A percentile compares a stretch with the other conserved stretches of the same genome.
Conservation (phyloP, 2,329 filamentous ascomycete species). For the Penicillium palitans region DNA sequence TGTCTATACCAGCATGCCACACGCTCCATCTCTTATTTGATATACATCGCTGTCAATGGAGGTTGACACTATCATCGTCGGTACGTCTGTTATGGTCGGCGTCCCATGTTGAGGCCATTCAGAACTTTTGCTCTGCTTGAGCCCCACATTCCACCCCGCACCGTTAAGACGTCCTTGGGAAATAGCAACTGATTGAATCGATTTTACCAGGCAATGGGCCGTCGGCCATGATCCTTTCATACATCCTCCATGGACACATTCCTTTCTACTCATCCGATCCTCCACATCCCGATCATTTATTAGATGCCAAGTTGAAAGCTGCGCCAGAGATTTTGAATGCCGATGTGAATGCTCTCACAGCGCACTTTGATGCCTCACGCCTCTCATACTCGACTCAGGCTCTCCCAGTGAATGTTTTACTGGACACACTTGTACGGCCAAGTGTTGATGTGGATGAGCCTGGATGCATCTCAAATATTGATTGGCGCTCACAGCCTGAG, state of each 20-base stretch:
- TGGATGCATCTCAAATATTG: constrained; percentile 51
- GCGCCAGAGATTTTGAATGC: constrained; percentile 50
- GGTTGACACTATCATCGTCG: constrained; percentile 47
- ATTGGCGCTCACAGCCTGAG: constrained; percentile 55
- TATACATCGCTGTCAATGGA: constrained; percentile 37
- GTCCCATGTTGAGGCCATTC: background rate
- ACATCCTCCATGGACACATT: constrained; percentile 62
- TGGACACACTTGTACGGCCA: constrained; percentile 60
- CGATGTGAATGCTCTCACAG: constrained; percentile 52
- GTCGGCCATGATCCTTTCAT: constrained; percentile 62
- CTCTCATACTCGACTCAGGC: constrained; percentile 63
- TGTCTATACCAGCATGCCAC: constrained; percentile 36
- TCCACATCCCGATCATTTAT: constrained; percentile 58
- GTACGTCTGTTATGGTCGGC: constrained; percentile 32
- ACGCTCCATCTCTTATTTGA: constrained; percentile 27
- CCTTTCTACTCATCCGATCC: constrained; percentile 54
- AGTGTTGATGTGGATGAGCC: constrained; percentile 59
- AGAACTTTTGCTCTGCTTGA: background rate
- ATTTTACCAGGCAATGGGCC: constrained; percentile 58
- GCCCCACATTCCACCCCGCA: background rate
- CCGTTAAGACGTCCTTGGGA: background rate
- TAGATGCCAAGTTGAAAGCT: constrained; percentile 56
- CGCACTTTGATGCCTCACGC: constrained; percentile 58
- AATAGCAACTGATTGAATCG: background rate
- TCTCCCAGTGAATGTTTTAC: constrained; percentile 59